These are phyloP conservation scores for Ogataea degrootiae DNA, from an alignment of 805 yeast genomes.

Conservation along the genomic window DNA sequence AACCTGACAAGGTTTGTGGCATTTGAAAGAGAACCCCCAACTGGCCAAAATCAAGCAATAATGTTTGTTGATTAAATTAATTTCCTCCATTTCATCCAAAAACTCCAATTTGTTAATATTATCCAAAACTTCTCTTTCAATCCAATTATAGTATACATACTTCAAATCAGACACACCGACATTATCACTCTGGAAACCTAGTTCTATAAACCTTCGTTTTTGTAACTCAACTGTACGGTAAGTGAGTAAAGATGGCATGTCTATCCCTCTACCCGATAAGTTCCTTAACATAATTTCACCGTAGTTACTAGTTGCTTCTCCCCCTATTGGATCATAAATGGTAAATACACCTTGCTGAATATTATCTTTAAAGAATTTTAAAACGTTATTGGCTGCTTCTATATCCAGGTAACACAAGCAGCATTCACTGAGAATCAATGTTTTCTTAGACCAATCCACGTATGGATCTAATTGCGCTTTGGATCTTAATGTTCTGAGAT, in stretches of 20 bases:
- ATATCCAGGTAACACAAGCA: slow-evolving; percentile 67
- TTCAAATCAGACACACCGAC: slow-evolving; percentile 43
- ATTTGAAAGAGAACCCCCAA: slow-evolving; percentile 19
- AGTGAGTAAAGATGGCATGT: slow-evolving; percentile 50
- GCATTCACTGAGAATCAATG: slow-evolving; percentile 68
- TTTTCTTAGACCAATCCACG: slow-evolving; percentile 38
- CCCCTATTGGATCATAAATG: slow-evolving; percentile 68
- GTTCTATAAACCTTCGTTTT: slow-evolving; percentile 29
- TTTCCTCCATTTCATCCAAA: slow-evolving; percentile 73
- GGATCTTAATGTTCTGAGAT: slow-evolving; percentile 38
- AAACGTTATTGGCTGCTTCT: slow-evolving; percentile 38
- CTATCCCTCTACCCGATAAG: slow-evolving; percentile 55
- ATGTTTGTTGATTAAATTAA: slow-evolving; percentile 55
- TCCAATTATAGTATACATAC: slow-evolving; percentile 38
- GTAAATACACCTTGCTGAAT: slow-evolving; percentile 31
- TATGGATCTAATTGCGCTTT: slow-evolving; percentile 2
- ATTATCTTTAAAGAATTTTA: slow-evolving; percentile 37
- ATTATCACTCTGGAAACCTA: slow-evolving; percentile 21
- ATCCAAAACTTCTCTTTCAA: slow-evolving; percentile 32
- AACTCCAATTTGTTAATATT: slow-evolving; percentile 55
- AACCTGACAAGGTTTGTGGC: slow-evolving; percentile 6
- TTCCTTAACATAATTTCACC: slow-evolving; percentile 67
- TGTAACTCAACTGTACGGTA: slow-evolving; percentile 46
- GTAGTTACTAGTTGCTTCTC: slow-evolving; percentile 43
- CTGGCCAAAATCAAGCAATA: slow-evolving; percentile 40